phyloP scores from a whole-genome alignment of 23 red algal species.

The Gracilariopsis chorda region DNA sequence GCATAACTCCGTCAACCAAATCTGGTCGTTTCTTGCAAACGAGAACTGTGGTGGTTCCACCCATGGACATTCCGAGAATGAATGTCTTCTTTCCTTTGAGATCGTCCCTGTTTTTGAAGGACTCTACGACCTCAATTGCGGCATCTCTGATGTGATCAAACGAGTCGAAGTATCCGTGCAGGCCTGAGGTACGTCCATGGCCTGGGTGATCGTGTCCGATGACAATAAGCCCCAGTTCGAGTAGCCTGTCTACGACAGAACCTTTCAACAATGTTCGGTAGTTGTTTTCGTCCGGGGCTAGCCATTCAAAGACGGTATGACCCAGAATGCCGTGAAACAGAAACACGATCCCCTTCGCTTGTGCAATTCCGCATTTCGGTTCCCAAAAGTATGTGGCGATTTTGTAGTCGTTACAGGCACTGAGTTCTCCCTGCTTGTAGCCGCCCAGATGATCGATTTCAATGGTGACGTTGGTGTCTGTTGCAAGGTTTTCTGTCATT shows the following conservation, averaged over 20 bases:
- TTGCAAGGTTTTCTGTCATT: no score
- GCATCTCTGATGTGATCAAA: slow-evolving; percentile 58
- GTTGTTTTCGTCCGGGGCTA: slow-evolving; percentile 67
- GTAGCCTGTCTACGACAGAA: slow-evolving; percentile 65
- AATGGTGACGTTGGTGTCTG: no score
- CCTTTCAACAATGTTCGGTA: slow-evolving; percentile 56
- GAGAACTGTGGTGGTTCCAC: slow-evolving; percentile 68
- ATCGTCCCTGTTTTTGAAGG: slow-evolving; percentile 21
- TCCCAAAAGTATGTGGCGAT: slow-evolving; percentile 70
- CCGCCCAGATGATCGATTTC: slow-evolving; percentile 28
- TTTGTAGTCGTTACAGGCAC: slow-evolving; percentile 28
- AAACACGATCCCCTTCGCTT: slow-evolving; percentile 50
- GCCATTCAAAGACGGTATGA: slow-evolving; percentile 73
- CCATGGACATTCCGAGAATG: slow-evolving; percentile 84
- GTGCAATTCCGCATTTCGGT: slow-evolving; percentile 23
- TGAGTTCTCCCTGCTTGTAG: neutral
- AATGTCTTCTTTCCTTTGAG: slow-evolving; percentile 39
- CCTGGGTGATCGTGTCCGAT: slow-evolving; percentile 88
- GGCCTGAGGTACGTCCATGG: slow-evolving; percentile 70
- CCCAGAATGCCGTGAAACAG: slow-evolving; percentile 70
- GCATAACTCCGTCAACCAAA: slow-evolving; percentile 51
- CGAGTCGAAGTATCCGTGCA: slow-evolving; percentile 59
- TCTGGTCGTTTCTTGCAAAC: slow-evolving; percentile 34
- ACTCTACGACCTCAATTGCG: slow-evolving; percentile 36
- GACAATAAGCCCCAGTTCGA: slow-evolving; percentile 63